phyloP scores from a whole-genome alignment of 805 yeast species.

The Saccharomyces jurei region DNA sequence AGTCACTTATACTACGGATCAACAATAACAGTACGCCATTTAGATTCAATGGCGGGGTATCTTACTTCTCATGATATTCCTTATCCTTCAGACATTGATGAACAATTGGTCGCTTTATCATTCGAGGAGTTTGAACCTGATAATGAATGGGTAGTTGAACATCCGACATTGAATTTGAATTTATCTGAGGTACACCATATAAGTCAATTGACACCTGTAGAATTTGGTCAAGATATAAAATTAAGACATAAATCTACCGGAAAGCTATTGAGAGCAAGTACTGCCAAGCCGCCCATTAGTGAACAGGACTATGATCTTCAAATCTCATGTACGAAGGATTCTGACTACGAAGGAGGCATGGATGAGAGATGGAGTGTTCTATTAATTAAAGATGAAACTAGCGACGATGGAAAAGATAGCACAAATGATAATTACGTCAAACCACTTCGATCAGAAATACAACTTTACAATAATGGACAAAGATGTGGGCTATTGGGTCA shows the following conservation, averaged over 20 bases:
- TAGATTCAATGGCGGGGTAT: conserved; percentile 62
- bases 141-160: conserved; percentile 70
- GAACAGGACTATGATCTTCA: conserved; percentile 87
- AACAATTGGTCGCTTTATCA: conserved; percentile 75
- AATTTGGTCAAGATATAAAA: conserved; percentile 50
- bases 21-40: conserved; percentile 62
- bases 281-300: conserved; percentile 72
- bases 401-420: conserved; percentile 36
- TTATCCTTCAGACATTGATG: conserved; percentile 58
- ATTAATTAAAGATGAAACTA: background rate
- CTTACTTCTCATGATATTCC: conserved; percentile 65
- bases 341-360: conserved; percentile 53
- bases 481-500: conserved; percentile 72
- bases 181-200: conserved; percentile 6
- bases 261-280: conserved; percentile 59
- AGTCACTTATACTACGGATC: conserved; percentile 71
- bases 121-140: conserved; percentile 49
- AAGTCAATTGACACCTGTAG: conserved; percentile 29
- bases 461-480: conserved; percentile 56
- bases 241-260: conserved; percentile 66
- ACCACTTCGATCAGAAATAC: conserved; percentile 64
- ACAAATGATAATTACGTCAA: conserved; percentile 31
- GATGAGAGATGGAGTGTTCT: conserved; percentile 61
- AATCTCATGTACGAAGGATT: conserved; percentile 64
- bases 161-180: conserved; percentile 23